phyloP scores from a whole-genome alignment of 1,139 yeast genomes.

The Zygosaccharomyces pseudobailii region DNA sequence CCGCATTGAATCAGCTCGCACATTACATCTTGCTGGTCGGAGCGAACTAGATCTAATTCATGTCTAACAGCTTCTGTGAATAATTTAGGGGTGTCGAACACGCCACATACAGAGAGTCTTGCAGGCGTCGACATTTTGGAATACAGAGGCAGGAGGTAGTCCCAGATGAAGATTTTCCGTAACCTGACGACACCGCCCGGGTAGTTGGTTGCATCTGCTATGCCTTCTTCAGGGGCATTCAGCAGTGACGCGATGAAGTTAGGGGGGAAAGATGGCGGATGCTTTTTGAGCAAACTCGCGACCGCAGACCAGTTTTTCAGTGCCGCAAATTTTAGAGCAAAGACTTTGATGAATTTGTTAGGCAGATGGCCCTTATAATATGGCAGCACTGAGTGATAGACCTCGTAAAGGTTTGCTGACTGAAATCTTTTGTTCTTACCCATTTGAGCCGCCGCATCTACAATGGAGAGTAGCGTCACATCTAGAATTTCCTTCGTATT shows the following conservation, averaged over 20 bases:
- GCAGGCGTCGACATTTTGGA: conserved; percentile 1
- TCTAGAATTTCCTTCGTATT: conserved; percentile 10
- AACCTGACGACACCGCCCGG: not conserved
- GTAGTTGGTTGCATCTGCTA: conserved; percentile 1
- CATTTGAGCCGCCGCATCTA: conserved; percentile 7
- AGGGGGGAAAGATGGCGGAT: conserved; percentile 1
- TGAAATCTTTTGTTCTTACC: conserved; percentile 8
- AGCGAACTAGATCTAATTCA: not conserved
- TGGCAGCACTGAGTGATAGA: conserved; percentile 10
- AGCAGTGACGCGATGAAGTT: not conserved
- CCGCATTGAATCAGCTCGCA: not conserved
- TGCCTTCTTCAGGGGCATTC: not conserved
- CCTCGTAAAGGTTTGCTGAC: conserved; percentile 12
- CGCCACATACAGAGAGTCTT: not conserved
- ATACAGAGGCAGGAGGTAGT: not conserved
- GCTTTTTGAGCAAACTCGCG: conserved; percentile 1
- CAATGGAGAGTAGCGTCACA: conserved; percentile 11
- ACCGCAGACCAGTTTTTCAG: conserved; percentile 15
- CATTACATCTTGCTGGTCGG: not conserved
- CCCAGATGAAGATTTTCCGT: conserved; percentile 1
- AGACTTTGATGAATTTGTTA: conserved; percentile 7
- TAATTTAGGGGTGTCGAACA: not conserved
- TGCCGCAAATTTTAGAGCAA: conserved; percentile 12
- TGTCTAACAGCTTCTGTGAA: conserved; percentile 2
- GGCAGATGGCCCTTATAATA: conserved; percentile 10